A percentile compares a stretch with the other conserved stretches of the same genome.
These are phyloP conservation scores for Macadamia tetraphylla DNA, from an alignment of 164 flowering plant species.

Conservation along the genomic window DNA sequence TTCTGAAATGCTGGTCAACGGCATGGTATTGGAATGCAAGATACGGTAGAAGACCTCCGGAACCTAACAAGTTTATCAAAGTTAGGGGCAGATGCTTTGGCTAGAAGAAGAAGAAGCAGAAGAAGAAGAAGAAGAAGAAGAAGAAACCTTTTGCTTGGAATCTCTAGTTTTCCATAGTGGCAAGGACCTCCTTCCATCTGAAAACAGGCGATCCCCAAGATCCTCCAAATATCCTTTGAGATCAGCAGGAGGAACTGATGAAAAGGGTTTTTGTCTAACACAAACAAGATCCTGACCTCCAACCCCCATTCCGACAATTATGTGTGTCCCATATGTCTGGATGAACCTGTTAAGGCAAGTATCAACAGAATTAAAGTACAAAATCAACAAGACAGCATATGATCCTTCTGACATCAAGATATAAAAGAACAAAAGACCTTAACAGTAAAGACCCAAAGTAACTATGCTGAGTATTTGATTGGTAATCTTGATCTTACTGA, in stretches of 20 bases:
- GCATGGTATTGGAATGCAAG: slow-evolving; percentile 63
- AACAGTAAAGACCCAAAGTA: no score
- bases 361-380: background rate
- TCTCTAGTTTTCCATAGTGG: slow-evolving; percentile 46
- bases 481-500: no score
- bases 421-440: no score
- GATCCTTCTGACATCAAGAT: no score
- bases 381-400: background rate
- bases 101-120: background rate
- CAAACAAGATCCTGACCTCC: slow-evolving; percentile 89
- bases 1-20: slow-evolving; percentile 56
- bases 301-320: slow-evolving; percentile 74
- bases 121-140: background rate
- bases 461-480: no score
- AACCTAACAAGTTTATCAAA: slow-evolving; percentile 33
- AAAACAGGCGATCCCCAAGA: slow-evolving; percentile 74
- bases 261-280: slow-evolving; percentile 61
- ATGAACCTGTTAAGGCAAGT: slow-evolving; percentile 53
- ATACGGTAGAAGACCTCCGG: slow-evolving; percentile 70
- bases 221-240: slow-evolving; percentile 69
- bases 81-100: background rate
- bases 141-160: slow-evolving; percentile 44
- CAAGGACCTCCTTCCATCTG: slow-evolving; percentile 59
- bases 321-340: slow-evolving; percentile 79
- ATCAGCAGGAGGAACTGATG: slow-evolving; percentile 65